Base-by-base conservation (phyloP, 176 grass and related monocot genomes). In the Triticum timopheevii region DNA sequence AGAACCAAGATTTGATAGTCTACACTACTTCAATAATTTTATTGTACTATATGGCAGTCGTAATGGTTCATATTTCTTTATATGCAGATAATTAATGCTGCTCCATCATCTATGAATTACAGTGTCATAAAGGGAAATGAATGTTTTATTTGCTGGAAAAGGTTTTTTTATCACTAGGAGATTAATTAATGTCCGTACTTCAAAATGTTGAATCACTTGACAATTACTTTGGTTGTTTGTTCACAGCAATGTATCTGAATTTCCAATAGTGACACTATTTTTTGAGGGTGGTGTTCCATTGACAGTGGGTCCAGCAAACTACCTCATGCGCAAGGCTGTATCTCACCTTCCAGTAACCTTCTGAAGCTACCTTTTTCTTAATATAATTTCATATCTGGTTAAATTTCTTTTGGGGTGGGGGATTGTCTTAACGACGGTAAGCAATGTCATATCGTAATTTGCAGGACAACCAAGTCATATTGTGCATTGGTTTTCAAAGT, bases 401-500 rank as follows among this genome's bases (percentile, higher is more conserved):
- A 68, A 75, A 2, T 40, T 40, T 40, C 38, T 40, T 40, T 40
- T 40, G 8, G 38, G 38, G 8, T 40, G 7, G 38, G 38, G 38
- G 38, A 10, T 40, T 40, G 8, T 40, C 38, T 9, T 40, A 40
- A 10, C 38, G 38, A 40, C 38, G 38, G 38, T 40, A 40, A 40
- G 38, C 7, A 40, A 54, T 19, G 78, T 89, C 3, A 62, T 63
- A 63, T 63, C 9, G 3, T 63, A 3, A 33, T 17, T 87, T 95
- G 50, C 86, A 98, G 95, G 93, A 84, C 25, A 90, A 88, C 86
- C 80, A 65, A 25, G 23, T 12, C 61, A 61, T 89, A 71, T 93
- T 91, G 91, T 98, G 95, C 84, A 93, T 98, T 81, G 95, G 95
- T 49, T 98, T 93, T 93, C 91, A 89, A 92, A 98, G 84, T 67